Evolutionary conservation across 2,329 filamentous ascomycete species (phyloP).

Genomic region (Neocucurbitaria cava): DNA sequence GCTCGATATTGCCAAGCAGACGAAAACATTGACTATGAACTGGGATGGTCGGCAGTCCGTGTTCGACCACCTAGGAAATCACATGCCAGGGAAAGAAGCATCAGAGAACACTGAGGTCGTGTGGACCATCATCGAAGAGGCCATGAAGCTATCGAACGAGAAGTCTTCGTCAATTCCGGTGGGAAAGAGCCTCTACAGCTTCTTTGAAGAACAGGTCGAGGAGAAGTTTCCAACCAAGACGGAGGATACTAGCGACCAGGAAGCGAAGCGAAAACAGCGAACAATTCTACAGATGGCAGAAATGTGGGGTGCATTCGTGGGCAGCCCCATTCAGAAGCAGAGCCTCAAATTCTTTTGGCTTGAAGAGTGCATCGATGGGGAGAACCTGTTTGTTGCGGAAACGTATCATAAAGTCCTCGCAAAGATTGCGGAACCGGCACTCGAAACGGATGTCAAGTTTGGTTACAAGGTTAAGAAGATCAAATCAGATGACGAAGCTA

Average conservation of each 20-base stretch:
- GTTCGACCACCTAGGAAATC: conserved; percentile 63
- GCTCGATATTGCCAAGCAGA: conserved; percentile 68
- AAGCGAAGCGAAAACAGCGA: conserved; percentile 56
- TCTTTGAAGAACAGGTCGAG: conserved; percentile 60
- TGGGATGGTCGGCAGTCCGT: conserved; percentile 64
- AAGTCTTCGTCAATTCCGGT: conserved; percentile 60
- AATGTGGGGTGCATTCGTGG: conserved; percentile 75
- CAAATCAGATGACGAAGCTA: conserved; percentile 20
- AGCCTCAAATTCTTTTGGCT: conserved; percentile 80
- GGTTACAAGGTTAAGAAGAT: conserved; percentile 56
- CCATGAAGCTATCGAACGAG: conserved; percentile 71
- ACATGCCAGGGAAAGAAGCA: conserved; percentile 54
- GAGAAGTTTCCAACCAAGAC: conserved; percentile 47
- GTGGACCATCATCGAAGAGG: conserved; percentile 73
- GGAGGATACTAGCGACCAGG: conserved; percentile 36
- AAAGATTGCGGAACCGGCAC: conserved; percentile 64
- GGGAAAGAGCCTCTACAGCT: conserved; percentile 63
- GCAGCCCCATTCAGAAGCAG: conserved; percentile 68
- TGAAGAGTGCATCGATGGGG: conserved; percentile 78
- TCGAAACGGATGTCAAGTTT: conserved; percentile 64
- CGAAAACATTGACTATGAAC: conserved; percentile 60
- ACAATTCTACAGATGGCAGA: conserved; percentile 63
- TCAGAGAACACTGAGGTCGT: conserved; percentile 58
- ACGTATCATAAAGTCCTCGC: conserved; percentile 68
- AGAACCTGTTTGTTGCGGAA: conserved; percentile 68